Evolutionary conservation across 1,139 yeast genomes (phyloP), one percentile per base, ranked within the genome.

Genomic region (Keqinozyma sinolaborantium): DNA sequence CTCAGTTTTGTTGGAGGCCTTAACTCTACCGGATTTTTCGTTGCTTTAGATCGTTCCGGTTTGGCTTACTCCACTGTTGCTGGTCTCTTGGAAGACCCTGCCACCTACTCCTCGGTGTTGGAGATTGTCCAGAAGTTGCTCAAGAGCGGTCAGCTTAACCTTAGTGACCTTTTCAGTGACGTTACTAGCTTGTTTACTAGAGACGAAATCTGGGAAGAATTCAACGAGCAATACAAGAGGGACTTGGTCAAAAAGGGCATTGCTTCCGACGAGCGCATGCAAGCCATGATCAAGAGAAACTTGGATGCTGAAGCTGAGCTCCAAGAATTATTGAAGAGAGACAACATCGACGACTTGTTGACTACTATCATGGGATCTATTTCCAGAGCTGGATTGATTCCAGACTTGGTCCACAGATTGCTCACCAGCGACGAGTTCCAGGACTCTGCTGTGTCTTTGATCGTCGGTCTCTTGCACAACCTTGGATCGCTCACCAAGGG

Each of bases 1-100:
- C 43, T 57, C 30, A 34, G 32, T 10, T 29, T 45, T 30, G 45
- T 46, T 14, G 49, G 46, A 4, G 34, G 44, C 9, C 32, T 51
- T 33, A 56, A 61, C 40, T 38, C 57, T 25, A 60, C 65, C 15
- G 40, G 50, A n/a, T 43, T 60, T 19, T 59, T 57, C 39, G 53
- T 48, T 28, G 65, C 64, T 6, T 56, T 61, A 34, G 64, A 60
- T 37, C 42, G 53, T 35, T 59, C 66, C 13, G 59, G 58, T 4
- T 55, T 61, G 39, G 61, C 54, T n/a, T 61, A 60, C 35, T 45
- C 53, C 3, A 38, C 59, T 27, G 44, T 60, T 37, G 53, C 62
- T 9, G 54, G 54, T 23, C 35, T 50, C 25, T 36, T 60, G 26
- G 47, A 53, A 28, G 55, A 56, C 38, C 49, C 52, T 13, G 43